Conservation (phyloP, 2,329 filamentous ascomycete genomes). For the Cordyceps fumosorosea region DNA sequence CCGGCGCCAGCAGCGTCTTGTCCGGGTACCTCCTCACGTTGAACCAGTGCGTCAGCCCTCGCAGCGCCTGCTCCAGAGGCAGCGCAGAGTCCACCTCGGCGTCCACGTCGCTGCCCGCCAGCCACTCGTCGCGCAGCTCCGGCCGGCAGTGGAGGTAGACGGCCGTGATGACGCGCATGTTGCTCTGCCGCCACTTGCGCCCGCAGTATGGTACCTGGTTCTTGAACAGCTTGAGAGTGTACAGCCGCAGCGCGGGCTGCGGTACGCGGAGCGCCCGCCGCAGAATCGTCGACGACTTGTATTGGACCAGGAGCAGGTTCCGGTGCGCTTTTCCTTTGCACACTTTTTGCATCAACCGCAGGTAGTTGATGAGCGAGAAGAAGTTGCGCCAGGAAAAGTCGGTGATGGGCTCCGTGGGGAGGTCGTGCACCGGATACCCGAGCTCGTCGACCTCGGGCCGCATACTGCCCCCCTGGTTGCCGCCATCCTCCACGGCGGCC, state of each 20-base stretch:
- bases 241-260: slow-evolving; percentile 78
- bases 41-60: slow-evolving; percentile 90
- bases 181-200: slow-evolving; percentile 93
- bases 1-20: slow-evolving; percentile 56
- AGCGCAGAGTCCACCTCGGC: slow-evolving; percentile 89
- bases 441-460: slow-evolving; percentile 75
- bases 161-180: slow-evolving; percentile 98
- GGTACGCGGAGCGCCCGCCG: slow-evolving; percentile 88
- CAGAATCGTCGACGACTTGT: slow-evolving; percentile 89
- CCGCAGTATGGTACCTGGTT: slow-evolving; percentile 97
- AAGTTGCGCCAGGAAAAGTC: slow-evolving; percentile 91
- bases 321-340: slow-evolving; percentile 94
- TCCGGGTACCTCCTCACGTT: slow-evolving; percentile 79
- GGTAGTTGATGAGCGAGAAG: slow-evolving; percentile 89
- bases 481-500: slow-evolving; percentile 24
- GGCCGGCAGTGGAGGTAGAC: slow-evolving; percentile 92
- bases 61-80: slow-evolving; percentile 82
- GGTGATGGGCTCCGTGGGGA: slow-evolving; percentile 72
- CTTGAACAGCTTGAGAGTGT: slow-evolving; percentile 97
- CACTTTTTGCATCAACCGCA: slow-evolving; percentile 95
- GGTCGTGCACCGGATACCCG: slow-evolving; percentile 67
- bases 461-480: slow-evolving; percentile 16
- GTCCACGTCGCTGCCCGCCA: slow-evolving; percentile 84
- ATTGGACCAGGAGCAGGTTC: slow-evolving; percentile 87
- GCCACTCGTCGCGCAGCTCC: slow-evolving; percentile 91